Evolutionary conservation across 441 rosid genomes (phyloP).

Genomic region (Raphanus hybrid): DNA sequence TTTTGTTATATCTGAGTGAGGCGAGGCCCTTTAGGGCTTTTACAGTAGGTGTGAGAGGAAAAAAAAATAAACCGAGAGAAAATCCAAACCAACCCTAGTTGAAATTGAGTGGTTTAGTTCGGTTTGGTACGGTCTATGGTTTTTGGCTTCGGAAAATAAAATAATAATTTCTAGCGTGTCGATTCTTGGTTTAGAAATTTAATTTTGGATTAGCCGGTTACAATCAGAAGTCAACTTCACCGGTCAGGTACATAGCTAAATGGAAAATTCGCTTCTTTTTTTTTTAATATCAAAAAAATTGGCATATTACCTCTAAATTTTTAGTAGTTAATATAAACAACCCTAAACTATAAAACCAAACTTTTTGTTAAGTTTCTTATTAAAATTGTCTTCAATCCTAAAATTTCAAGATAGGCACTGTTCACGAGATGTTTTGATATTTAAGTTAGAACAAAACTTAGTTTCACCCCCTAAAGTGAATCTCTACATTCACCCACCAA

Average conservation of each 20-base stretch:
- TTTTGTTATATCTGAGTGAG: conserved; percentile 11
- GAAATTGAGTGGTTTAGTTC: neutral
- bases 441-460: too few relatives aligned
- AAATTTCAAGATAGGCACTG: neutral
- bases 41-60: neutral
- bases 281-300: neutral
- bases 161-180: neutral
- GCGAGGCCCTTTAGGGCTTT: conserved; percentile 29
- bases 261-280: neutral
- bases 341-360: neutral
- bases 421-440: too few relatives aligned
- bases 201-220: neutral
- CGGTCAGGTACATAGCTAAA: neutral
- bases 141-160: neutral
- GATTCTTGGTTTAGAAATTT: neutral
- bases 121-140: neutral
- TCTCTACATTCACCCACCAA: too few relatives aligned
- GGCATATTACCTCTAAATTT: neutral
- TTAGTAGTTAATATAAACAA: neutral
- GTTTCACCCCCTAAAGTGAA: too few relatives aligned
- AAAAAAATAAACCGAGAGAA: neutral
- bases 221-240: neutral
- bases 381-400: neutral
- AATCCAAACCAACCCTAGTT: conserved; percentile 21
- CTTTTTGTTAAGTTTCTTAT: neutral